Evolutionary conservation across 805 yeast species (phyloP), one percentile per base, ranked within the genome.

Genomic region (Yamadazyma philogaea): DNA sequence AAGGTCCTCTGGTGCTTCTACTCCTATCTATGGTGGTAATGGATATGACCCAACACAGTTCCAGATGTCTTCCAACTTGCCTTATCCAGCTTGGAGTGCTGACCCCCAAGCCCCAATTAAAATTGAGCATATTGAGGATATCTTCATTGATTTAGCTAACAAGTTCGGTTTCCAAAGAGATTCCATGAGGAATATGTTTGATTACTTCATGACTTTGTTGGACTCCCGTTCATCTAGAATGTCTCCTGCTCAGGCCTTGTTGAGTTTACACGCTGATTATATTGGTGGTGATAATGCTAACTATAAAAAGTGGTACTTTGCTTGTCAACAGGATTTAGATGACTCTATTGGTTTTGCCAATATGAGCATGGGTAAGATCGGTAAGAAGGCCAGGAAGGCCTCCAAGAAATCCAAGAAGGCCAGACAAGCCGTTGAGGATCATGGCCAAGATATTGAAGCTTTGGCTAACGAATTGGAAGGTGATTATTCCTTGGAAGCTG

Each of bases 1-100:
- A 43, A 84, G 84, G 59, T 79, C 93, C 58, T 82, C 95, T 10
- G 97, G 97, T 48, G 87, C 96, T 33, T 87, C 96, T 1, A 93
- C 99, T 32, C 98, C 99, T 16, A 79, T 87, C 53, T 86, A 86
- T 60, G 95, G 93, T 31, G 80, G 81, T 43, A 77, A 74, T 47
- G 74, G 71, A 40, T 75, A 78, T 56, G 84, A 81, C 55, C 84
- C 85, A 26, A 70, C 81, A 6, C 81, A 57, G 63, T 79, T 60
- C 68, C 86, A 57, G 69, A 82, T 74, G 83, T 87, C 62, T 54
- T 84, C 68, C 75, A 95, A 55, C 80, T 89, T 93, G 64, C 99
- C 99, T 26, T 93, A 91, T 64, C 99, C 99, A 34, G 98, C 99
- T 39, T 93, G 99, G 99, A 87, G 96, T 19, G 95, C 95, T 36